phyloP scores from a whole-genome alignment of 495 filamentous ascomycete genomes.

The Pseudotulostoma volvatum region DNA sequence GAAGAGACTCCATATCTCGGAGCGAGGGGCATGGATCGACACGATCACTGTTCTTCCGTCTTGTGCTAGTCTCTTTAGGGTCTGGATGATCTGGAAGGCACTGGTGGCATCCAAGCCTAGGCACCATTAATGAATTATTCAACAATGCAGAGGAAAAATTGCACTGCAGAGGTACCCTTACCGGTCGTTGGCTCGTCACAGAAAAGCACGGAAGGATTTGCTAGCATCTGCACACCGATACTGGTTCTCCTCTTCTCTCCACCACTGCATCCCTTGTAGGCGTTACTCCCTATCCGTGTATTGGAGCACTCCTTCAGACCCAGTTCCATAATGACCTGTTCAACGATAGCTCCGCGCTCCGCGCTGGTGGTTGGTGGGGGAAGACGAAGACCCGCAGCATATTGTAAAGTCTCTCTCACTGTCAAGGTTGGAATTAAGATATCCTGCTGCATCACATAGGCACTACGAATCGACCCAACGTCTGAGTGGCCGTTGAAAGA shows the following conservation, averaged over 20 bases:
- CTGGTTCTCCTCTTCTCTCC: constrained; percentile 59
- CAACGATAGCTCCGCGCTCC: constrained; percentile 43
- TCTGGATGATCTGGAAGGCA: constrained; percentile 55
- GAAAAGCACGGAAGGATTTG: constrained; percentile 59
- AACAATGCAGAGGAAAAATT: not conserved
- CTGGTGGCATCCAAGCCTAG: constrained; percentile 52
- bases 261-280: constrained; percentile 57
- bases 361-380: constrained; percentile 40
- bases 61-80: constrained; percentile 44
- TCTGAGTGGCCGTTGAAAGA: constrained; percentile 39
- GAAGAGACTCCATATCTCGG: constrained; percentile 61
- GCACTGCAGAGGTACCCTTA: not conserved
- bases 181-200: constrained; percentile 58
- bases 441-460: constrained; percentile 68
- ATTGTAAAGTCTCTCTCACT: constrained; percentile 53
- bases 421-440: constrained; percentile 52
- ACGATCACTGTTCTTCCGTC: constrained; percentile 55
- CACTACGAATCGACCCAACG: constrained; percentile 38
- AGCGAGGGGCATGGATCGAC: constrained; percentile 58
- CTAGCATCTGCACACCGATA: constrained; percentile 58
- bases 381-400: constrained; percentile 53
- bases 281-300: constrained; percentile 48
- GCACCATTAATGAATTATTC: no score
- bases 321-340: constrained; percentile 57
- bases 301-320: constrained; percentile 59